phyloP scores from a whole-genome alignment of 805 yeast species.

The Hanseniaspora occidentalis region DNA sequence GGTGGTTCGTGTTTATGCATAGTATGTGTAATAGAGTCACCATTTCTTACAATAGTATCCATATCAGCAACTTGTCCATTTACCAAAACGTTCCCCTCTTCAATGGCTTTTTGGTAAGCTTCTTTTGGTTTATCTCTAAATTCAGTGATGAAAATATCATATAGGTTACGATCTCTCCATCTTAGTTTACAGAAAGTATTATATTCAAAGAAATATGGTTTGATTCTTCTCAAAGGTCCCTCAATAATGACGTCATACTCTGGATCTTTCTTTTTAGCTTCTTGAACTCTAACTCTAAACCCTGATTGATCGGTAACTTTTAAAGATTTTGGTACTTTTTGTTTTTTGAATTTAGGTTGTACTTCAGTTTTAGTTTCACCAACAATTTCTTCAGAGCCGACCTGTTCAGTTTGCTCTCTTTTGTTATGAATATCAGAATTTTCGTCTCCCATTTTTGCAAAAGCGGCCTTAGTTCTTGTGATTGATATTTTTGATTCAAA shows the following conservation, averaged over 20 bases:
- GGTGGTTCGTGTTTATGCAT: constrained; percentile 89
- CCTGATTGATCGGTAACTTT: constrained; percentile 16
- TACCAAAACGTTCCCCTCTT: constrained; percentile 60
- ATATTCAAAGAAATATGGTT: constrained; percentile 83
- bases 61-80: constrained; percentile 51
- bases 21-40: constrained; percentile 69
- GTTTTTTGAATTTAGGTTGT: too few relatives aligned
- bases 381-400: too few relatives aligned
- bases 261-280: constrained; percentile 29
- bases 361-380: too few relatives aligned
- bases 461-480: too few relatives aligned
- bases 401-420: too few relatives aligned
- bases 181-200: constrained; percentile 82
- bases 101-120: constrained; percentile 46
- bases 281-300: constrained; percentile 18
- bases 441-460: too few relatives aligned
- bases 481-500: too few relatives aligned
- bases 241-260: constrained; percentile 45
- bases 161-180: constrained; percentile 75
- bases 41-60: constrained; percentile 61
- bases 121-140: constrained; percentile 66
- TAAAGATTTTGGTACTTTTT: not conserved
- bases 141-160: constrained; percentile 75
- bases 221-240: constrained; percentile 55
- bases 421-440: too few relatives aligned